Percentiles rank a stretch among this genome's conserved stretches.
phyloP scores from a whole-genome alignment of 768 basidiomycete species.

The Kwoniella sp. region DNA sequence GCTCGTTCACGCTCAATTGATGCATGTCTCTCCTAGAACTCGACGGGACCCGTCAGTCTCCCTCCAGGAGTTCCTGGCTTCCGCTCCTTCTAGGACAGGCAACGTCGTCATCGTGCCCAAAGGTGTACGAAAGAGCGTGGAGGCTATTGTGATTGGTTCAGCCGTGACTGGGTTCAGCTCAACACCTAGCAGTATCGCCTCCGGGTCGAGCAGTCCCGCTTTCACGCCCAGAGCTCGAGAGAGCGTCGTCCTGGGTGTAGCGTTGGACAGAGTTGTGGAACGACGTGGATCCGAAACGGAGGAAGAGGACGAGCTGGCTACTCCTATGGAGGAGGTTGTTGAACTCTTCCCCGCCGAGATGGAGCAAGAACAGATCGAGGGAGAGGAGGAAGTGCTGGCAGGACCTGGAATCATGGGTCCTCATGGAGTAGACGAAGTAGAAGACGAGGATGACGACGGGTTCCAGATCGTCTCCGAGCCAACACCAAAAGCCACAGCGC shows the following conservation, averaged over 20 bases:
- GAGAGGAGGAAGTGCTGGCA: not conserved
- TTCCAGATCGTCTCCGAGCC: conserved; percentile 2
- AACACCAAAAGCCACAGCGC: conserved; percentile 8
- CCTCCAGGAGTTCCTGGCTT: conserved; percentile 32
- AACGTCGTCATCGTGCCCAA: conserved; percentile 21
- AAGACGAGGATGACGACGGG: not conserved
- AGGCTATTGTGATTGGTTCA: conserved; percentile 20
- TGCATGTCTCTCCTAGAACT: conserved; percentile 37
- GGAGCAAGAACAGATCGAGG: no score
- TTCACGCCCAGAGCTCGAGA: not conserved
- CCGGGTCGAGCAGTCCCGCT: not conserved
- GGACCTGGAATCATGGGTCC: no score
- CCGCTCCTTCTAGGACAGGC: conserved; percentile 13
- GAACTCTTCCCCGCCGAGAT: not conserved
- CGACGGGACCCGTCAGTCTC: conserved; percentile 26
- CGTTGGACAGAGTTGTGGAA: conserved; percentile 6
- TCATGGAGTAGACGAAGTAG: not conserved
- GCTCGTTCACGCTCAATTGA: conserved; percentile 33
- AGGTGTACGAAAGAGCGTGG: conserved; percentile 15
- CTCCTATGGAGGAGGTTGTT: not conserved
- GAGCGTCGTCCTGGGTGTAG: not conserved
- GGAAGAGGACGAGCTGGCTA: conserved; percentile 1
- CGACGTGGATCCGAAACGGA: conserved; percentile 18
- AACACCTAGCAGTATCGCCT: not conserved
- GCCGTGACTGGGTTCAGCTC: conserved; percentile 3